Base-by-base conservation (phyloP, 768 basidiomycete genomes). In the Leccinum variicolor region DNA sequence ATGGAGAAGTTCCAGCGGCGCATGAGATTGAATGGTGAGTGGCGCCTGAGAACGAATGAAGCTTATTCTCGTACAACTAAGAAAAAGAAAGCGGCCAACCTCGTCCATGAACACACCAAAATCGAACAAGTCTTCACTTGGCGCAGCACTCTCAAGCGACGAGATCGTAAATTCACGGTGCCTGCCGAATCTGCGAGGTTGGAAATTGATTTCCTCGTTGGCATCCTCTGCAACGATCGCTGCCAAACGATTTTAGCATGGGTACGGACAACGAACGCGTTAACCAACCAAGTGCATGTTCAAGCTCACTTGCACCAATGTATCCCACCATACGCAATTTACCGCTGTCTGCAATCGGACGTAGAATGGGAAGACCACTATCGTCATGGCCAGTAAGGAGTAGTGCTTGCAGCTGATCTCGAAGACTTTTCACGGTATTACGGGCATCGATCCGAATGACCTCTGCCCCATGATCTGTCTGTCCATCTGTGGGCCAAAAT, bases 81-180 rank as follows among this genome's bases (percentile, higher is more conserved):
- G 3, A 34, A 31, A 21, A 21, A 6, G 6, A 43, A 51, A 10
- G 53, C 17, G 31, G 62, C 74, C 39, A 60, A 91, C 92, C 77
- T 92, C 84, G 69, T 97, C 92, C 84, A 96, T 94, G 69, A 93
- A 98, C 23, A 85, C 78, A 56, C 87, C 90, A 61, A 94, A 92
- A 68, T 96, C 90, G 66, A 85, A 86, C 9, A 82, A 81, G 67
- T 92, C 87, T 21, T 72, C 68, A 8, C 57, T 58, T 6, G 63
- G 55, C 43, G 54, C 26, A 6, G 17, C 36, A 34, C 52, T 70
- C 53, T 86, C 86, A 39, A 74, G 67, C 58, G 87, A 68, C 0
- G 89, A 89, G 8, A 86, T 84, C 34, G 80, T 76, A 51, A 80
- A 69, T 25, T 79, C 64, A n/a, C 62, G 66, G 34, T 74, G 72